These are phyloP conservation scores for Telopea speciosissima DNA, from an alignment of 177 flowering plant species.

Conservation along the genomic window DNA sequence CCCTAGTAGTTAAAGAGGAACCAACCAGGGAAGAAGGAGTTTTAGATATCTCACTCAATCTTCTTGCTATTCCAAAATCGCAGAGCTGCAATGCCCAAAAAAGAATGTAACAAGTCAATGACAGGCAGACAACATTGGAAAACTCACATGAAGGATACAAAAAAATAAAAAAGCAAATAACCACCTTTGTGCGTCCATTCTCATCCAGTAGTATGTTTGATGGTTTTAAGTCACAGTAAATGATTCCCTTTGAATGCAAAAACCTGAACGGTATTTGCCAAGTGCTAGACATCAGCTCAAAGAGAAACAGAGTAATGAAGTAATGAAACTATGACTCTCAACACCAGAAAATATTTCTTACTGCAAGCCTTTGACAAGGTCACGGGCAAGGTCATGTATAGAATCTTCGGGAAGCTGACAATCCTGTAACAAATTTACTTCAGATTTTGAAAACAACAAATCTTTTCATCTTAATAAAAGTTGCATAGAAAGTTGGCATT, in stretches of 20 bases:
- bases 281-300: constrained; percentile 4
- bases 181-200: constrained; percentile 88
- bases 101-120: neutral
- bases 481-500: neutral
- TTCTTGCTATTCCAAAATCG: constrained; percentile 91
- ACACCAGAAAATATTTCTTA: constrained; percentile 32
- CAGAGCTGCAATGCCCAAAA: constrained; percentile 58
- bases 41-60: constrained; percentile 68
- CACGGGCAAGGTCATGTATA: constrained; percentile 69
- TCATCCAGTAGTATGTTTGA: constrained; percentile 95
- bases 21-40: constrained; percentile 65
- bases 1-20: constrained; percentile 10
- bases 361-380: constrained; percentile 83
- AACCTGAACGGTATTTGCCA: constrained; percentile 40
- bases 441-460: constrained; percentile 1
- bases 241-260: constrained; percentile 87
- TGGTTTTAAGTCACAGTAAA: constrained; percentile 93
- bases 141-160: neutral
- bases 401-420: constrained; percentile 91
- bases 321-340: neutral
- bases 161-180: neutral
- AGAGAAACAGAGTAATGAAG: neutral
- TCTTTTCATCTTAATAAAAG: neutral
- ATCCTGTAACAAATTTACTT: constrained; percentile 50
- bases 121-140: neutral